Evolutionary conservation across 2,329 filamentous ascomycete genomes (phyloP).

Genomic region (Orbilia ellipsospora): DNA sequence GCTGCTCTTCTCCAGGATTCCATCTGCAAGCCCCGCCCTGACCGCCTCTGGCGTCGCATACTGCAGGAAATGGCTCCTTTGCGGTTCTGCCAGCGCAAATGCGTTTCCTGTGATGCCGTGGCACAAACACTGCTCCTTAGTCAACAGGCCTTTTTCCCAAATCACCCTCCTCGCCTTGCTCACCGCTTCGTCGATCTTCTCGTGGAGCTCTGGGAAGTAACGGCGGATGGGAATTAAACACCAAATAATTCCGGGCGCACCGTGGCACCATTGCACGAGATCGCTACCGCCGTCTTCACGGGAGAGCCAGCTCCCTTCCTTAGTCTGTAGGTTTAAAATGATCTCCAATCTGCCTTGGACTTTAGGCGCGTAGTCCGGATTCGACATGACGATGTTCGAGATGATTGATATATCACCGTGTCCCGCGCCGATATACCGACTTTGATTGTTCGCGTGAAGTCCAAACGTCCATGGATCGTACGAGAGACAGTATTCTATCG

Average conservation of each 20-base stretch:
- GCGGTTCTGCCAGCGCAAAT: constrained; percentile 63
- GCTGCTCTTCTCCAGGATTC: constrained; percentile 67
- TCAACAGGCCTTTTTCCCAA: constrained; percentile 70
- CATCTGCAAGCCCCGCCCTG: constrained; percentile 67
- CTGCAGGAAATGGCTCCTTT: constrained; percentile 69
- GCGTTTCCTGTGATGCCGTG: constrained; percentile 75
- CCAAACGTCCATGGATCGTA: constrained; percentile 50
- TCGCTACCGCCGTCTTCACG: constrained; percentile 65
- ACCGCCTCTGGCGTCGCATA: constrained; percentile 70
- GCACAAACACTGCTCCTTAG: constrained; percentile 74
- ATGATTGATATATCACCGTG: constrained; percentile 50
- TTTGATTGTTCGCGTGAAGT: constrained; percentile 66
- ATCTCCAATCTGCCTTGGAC: constrained; percentile 68
- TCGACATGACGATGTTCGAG: constrained; percentile 63
- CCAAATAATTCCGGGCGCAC: constrained; percentile 72
- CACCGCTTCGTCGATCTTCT: constrained; percentile 68
- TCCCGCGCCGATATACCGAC: constrained; percentile 72
- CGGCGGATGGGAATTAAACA: constrained; percentile 70
- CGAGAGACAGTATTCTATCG: constrained; percentile 71
- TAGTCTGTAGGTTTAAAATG: constrained; percentile 71
- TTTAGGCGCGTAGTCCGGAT: constrained; percentile 68
- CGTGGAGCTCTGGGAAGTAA: constrained; percentile 69
- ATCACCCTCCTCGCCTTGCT: constrained; percentile 67
- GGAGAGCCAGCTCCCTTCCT: constrained; percentile 73
- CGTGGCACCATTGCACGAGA: constrained; percentile 75